Evolutionary conservation across 2,329 filamentous ascomycete species (phyloP).

Genomic region (Cladosporium sp.): DNA sequence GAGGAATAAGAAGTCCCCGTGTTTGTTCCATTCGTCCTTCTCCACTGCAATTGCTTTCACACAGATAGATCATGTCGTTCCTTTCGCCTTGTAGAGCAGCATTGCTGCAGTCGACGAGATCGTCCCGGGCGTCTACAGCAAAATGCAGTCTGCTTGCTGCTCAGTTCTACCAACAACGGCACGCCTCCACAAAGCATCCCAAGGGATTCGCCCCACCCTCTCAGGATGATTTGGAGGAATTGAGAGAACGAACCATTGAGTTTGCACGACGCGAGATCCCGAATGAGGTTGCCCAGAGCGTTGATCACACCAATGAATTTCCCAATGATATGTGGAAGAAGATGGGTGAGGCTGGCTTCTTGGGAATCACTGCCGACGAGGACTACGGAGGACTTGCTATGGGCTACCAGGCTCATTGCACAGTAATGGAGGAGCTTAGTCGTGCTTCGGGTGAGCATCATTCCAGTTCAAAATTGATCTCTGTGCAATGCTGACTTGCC

Average conservation of each 20-base stretch:
- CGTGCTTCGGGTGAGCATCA: conserved; percentile 63
- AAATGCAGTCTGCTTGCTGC: conserved; percentile 13
- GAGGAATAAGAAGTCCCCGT: not conserved
- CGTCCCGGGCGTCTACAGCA: not conserved
- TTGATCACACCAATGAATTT: conserved; percentile 85
- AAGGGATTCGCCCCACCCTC: conserved; percentile 65
- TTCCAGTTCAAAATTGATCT: not conserved
- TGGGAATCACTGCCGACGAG: conserved; percentile 91
- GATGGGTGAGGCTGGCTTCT: conserved; percentile 81
- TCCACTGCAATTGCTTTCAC: not conserved
- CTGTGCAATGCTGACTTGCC: conserved; percentile 34
- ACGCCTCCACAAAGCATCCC: conserved; percentile 66
- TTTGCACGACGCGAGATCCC: conserved; percentile 84
- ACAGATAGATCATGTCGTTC: conserved; percentile 6
- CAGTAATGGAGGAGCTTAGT: conserved; percentile 93
- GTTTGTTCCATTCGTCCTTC: not conserved
- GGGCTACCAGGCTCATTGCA: conserved; percentile 94
- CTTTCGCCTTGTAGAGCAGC: conserved; percentile 19
- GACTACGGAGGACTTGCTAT: conserved; percentile 83
- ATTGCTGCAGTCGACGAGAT: conserved; percentile 19
- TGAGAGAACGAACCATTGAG: conserved; percentile 80
- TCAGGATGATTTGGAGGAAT: conserved; percentile 68
- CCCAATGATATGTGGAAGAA: conserved; percentile 90
- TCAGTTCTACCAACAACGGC: conserved; percentile 24
- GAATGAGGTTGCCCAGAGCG: conserved; percentile 72